These are phyloP conservation scores for Haberlea rhodopensis DNA, from an alignment of 257 asterid species.

Conservation along the genomic window DNA sequence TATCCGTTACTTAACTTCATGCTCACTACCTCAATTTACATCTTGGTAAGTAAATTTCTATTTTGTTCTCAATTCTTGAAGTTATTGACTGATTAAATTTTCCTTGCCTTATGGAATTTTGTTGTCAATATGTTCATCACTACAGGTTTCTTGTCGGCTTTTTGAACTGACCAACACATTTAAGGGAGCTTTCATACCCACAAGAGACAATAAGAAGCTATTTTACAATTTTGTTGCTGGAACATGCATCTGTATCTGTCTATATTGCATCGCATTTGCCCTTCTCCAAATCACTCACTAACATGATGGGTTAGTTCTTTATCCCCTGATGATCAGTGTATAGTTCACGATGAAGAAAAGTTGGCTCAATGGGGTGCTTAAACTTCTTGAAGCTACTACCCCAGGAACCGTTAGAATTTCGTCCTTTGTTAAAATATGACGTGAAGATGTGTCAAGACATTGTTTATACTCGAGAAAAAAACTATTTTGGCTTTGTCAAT, in stretches of 20 bases:
- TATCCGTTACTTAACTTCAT: slow-evolving; percentile 95
- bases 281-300: slow-evolving; percentile 68
- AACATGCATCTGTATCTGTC: slow-evolving; percentile 43
- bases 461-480: neutral
- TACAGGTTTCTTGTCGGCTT: slow-evolving; percentile 74
- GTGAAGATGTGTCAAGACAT: neutral
- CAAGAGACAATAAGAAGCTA: slow-evolving; percentile 64
- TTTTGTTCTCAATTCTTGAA: neutral
- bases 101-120: slow-evolving; percentile 5
- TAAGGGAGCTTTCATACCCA: slow-evolving; percentile 75
- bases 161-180: slow-evolving; percentile 91
- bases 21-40: slow-evolving; percentile 78
- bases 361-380: neutral
- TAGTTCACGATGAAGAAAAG: neutral
- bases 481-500: neutral
- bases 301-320: slow-evolving; percentile 38
- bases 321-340: neutral
- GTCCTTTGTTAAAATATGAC: neutral
- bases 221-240: slow-evolving; percentile 69
- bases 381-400: neutral
- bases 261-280: slow-evolving; percentile 61
- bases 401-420: neutral
- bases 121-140: slow-evolving; percentile 2
- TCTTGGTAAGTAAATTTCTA: slow-evolving; percentile 55
- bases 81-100: slow-evolving; percentile 11